Base-by-base conservation (phyloP, 441 rosid species). In the Populus hybrid region DNA sequence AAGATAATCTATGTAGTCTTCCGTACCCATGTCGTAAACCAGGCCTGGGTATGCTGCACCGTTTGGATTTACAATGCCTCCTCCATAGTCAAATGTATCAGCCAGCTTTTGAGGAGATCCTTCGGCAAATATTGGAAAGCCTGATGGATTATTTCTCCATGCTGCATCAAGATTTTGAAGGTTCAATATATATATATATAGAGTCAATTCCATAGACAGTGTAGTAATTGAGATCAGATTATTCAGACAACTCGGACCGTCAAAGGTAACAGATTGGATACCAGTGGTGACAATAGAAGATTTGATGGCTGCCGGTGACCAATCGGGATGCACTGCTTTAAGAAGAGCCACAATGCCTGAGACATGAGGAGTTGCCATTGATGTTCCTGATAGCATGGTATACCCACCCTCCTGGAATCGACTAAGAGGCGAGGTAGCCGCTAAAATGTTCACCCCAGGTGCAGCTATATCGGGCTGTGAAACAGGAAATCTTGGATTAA, bases 351-450 rank as follows among this genome's bases (percentile, higher is more conserved):
- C 95, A 35, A 93, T 86, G 57, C 98, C 97, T 35, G 97, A 89
- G 79, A 91, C 61, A 83, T 91, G 98, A 80, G 98, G 98, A 81
- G 95, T 92, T 67, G 97, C 89, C 98, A 93, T 93, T 82, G 95
- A 91, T 18, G 97, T 93, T 74, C 97, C 97, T 57, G 98, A 93
- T 91, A 90, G 87, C 86, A 91, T 90, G 0, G 95, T 91, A 36
- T 91, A 91, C 50, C 87, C 86, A 3, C 73, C 61, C 26, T 83
- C 85, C 14, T 65, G 73, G 6, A 32, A 79, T 46, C 34, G 73
- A 69, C 67, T 74, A 2, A 24, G 21, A 30, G 89, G 79, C 21
- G 71, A 75, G 67, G 78, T 76, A 34, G 91, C 87, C 30, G 85
- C 84, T n/a, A 90, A 69, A 69, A 90, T 79, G 76, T 72, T 73